phyloP scores from a whole-genome alignment of 345 rosid genomes.

The Dipteronia dyeriana region DNA sequence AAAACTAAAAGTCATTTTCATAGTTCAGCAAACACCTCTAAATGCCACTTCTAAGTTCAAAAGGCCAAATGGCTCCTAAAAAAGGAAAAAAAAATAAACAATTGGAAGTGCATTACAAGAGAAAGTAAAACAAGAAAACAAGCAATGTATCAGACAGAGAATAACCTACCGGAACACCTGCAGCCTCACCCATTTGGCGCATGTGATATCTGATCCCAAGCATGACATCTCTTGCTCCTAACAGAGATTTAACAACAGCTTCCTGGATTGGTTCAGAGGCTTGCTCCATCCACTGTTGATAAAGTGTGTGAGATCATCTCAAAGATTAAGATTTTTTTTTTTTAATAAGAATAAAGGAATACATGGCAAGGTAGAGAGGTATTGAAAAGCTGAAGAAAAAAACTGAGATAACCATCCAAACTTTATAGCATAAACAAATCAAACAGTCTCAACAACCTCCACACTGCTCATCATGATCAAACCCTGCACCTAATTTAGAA shows the following conservation, averaged over 20 bases:
- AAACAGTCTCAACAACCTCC: not conserved
- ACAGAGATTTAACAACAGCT: slow-evolving; percentile 56
- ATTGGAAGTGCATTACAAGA: not conserved
- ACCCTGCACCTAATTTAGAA: not conserved
- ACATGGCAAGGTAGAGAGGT: not conserved
- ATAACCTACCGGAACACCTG: slow-evolving; percentile 71
- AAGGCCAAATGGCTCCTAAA: not conserved
- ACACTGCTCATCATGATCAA: not conserved
- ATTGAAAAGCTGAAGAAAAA: not conserved
- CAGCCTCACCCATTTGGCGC: slow-evolving; percentile 89
- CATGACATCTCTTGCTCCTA: slow-evolving; percentile 80
- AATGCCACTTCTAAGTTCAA: not conserved
- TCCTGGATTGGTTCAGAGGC: slow-evolving; percentile 57
- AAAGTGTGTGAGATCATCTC: slow-evolving; percentile 23
- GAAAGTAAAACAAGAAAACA: not conserved
- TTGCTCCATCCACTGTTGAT: slow-evolving; percentile 76
- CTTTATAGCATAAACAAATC: not conserved
- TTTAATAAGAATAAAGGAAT: not conserved
- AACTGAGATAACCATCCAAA: not conserved
- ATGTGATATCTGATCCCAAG: slow-evolving; percentile 67
- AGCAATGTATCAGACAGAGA: not conserved
- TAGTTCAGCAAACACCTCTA: not conserved
- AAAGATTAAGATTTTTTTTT: not conserved
- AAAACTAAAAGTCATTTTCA: not conserved
- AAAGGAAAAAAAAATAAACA: not conserved